A percentile compares a stretch with the other conserved stretches of the same genome.
phyloP scores from a whole-genome alignment of 2,329 filamentous ascomycete genomes.

The Apiospora kogelbergensis region DNA sequence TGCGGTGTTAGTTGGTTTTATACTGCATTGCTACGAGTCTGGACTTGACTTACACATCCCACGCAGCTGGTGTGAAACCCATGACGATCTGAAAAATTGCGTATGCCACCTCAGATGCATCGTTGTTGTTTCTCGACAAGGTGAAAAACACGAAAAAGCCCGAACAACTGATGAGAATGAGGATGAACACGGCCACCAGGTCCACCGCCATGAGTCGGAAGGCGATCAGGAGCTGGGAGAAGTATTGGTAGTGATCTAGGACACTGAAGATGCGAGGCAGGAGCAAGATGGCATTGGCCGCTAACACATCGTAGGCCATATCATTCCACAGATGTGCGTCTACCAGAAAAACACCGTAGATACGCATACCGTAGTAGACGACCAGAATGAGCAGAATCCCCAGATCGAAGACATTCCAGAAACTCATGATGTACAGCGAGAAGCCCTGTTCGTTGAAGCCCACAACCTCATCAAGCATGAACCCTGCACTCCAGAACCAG shows the following conservation, averaged over 20 bases:
- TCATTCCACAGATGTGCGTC: slow-evolving; percentile 74
- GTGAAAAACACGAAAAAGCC: slow-evolving; percentile 96
- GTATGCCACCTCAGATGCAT: slow-evolving; percentile 77
- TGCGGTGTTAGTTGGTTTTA: slow-evolving; percentile 19
- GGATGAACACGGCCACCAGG: slow-evolving; percentile 76
- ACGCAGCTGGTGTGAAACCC: slow-evolving; percentile 94
- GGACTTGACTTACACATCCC: slow-evolving; percentile 67
- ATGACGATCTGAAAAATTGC: slow-evolving; percentile 91
- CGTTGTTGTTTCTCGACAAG: slow-evolving; percentile 70
- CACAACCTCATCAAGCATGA: slow-evolving; percentile 94
- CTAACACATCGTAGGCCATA: slow-evolving; percentile 91
- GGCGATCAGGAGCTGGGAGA: slow-evolving; percentile 90
- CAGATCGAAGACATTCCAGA: slow-evolving; percentile 95
- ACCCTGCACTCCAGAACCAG: slow-evolving; percentile 97
- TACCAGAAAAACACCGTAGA: slow-evolving; percentile 83
- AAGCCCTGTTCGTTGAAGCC: slow-evolving; percentile 97
- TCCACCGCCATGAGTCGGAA: slow-evolving; percentile 94
- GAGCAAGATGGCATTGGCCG: slow-evolving; percentile 84
- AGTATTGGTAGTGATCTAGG: slow-evolving; percentile 93
- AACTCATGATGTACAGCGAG: slow-evolving; percentile 93
- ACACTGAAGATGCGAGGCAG: slow-evolving; percentile 91
- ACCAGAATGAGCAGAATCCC: slow-evolving; percentile 85
- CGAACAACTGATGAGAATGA: slow-evolving; percentile 85
- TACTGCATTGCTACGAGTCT: background rate
- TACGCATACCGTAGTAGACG: slow-evolving; percentile 84